Conservation (phyloP, 148 eudicot genomes). For the Diospyros lotus region DNA sequence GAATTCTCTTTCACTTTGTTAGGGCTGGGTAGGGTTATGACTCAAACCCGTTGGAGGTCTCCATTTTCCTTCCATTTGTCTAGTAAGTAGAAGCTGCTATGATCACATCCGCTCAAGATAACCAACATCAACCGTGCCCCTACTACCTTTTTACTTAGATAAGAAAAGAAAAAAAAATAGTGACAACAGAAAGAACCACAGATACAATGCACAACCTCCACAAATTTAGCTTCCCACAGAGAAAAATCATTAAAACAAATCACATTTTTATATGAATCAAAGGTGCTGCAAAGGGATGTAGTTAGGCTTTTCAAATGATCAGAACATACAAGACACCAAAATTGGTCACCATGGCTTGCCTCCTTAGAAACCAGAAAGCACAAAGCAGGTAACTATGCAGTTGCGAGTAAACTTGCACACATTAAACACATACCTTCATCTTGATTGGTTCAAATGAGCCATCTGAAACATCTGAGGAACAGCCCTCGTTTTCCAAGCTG, state of each 20-base stretch:
- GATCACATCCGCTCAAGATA: no score
- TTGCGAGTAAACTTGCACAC: background rate
- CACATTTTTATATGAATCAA: background rate
- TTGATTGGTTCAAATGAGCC: slow-evolving; percentile 21
- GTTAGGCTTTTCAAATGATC: background rate
- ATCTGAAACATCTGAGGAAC: slow-evolving; percentile 23
- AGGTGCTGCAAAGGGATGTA: background rate
- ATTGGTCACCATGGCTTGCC: background rate
- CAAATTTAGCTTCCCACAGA: background rate
- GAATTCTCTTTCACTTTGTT: no score
- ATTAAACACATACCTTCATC: slow-evolving; percentile 29
- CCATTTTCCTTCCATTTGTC: no score
- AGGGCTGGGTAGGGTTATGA: no score
- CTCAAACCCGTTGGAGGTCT: no score
- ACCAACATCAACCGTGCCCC: no score
- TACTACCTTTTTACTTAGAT: no score
- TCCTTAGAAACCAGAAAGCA: background rate
- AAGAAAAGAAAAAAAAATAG: no score
- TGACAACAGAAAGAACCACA: no score
- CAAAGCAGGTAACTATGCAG: background rate
- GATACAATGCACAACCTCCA: no score
- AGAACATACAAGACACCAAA: background rate
- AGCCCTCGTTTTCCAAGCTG: slow-evolving; percentile 36
- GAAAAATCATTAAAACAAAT: background rate
- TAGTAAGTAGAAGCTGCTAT: no score